Evolutionary conservation across 306 rosid genomes (phyloP), one percentile per base, ranked within the genome.

Genomic region (Oemleria cerasiformis): DNA sequence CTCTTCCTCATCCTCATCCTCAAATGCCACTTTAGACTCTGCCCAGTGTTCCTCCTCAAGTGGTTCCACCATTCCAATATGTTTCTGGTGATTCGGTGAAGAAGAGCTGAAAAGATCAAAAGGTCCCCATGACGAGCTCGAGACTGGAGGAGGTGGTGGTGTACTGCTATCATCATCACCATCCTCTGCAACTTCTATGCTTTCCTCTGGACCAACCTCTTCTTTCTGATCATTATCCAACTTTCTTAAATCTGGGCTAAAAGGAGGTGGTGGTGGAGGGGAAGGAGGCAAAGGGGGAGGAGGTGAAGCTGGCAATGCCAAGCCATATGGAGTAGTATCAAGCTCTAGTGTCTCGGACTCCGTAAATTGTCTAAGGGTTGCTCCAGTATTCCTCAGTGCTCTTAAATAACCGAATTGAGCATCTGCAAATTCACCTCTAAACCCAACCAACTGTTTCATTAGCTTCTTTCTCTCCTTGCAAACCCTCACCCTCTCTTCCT

Each of bases 391-490:
- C 79, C 79, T 94, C 80, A 94, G 70, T 20, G 92, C 85, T 80
- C 36, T 88, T 72, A 94, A 81, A 78, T 94, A 94, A 63, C 77
- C 92, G 65, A 89, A 66, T 7, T 82, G 82, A 25, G 99, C 78
- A 79, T 88, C 97, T 40, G 90, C 91, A 84, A 91, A 91, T 56
- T 85, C 87, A 70, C 86, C 85, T 84, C 97, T 89, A 50, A 78
- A 67, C 64, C 75, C 68, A 49, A 89, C 81, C 67, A 94, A 80
- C 73, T 85, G 91, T 71, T 94, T 94, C 76, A 89, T 86, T 48
- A 82, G 80, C 81, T 48, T 91, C 90, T 86, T 94, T 72, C 97
- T 90, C 82, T 91, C 87, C 81, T 80, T 89, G 81, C 95, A 88
- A 67, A 19, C 82, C 65, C 80, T 82, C 79, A 91, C 75, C 69